Conservation (phyloP, 2,329 filamentous ascomycete genomes). For the Anthostomella pinea region DNA sequence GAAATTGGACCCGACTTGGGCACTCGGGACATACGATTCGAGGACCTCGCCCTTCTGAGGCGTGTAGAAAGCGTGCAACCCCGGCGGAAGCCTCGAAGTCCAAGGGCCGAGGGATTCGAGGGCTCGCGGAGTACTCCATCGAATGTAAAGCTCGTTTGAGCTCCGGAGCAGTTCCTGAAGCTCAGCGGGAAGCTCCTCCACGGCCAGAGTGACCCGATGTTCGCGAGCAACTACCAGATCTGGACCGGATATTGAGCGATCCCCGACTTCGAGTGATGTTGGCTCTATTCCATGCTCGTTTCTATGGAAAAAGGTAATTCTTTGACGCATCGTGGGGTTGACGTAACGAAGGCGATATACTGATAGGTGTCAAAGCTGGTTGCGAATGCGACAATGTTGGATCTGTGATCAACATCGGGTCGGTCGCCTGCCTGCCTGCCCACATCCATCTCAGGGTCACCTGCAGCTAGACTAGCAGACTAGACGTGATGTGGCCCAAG, state of each 20-base stretch:
- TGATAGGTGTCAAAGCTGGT: neutral
- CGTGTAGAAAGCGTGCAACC: slow-evolving; percentile 77
- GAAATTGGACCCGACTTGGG: neutral
- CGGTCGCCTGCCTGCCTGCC: no score
- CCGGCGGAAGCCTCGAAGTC: slow-evolving; percentile 70
- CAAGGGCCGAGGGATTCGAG: slow-evolving; percentile 67
- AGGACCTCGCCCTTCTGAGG: slow-evolving; percentile 40
- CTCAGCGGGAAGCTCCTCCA: slow-evolving; percentile 71
- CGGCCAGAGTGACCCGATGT: slow-evolving; percentile 70
- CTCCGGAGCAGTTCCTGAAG: slow-evolving; percentile 60
- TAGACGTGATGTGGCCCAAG: slow-evolving; percentile 4
- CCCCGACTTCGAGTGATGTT: slow-evolving; percentile 55
- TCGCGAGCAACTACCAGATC: slow-evolving; percentile 68
- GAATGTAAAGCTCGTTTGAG: slow-evolving; percentile 71
- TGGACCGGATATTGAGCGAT: slow-evolving; percentile 53
- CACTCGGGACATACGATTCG: slow-evolving; percentile 13
- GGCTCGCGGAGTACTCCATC: slow-evolving; percentile 64
- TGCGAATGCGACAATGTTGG: neutral
- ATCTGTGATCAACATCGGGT: neutral
- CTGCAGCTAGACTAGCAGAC: no score
- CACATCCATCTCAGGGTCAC: no score
- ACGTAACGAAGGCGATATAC: neutral
- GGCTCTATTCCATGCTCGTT: slow-evolving; percentile 64
- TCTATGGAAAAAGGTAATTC: slow-evolving; percentile 74
- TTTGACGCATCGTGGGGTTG: slow-evolving; percentile 61